Base-by-base conservation (phyloP, 176 grass and related monocot species). In the Poa pratensis region DNA sequence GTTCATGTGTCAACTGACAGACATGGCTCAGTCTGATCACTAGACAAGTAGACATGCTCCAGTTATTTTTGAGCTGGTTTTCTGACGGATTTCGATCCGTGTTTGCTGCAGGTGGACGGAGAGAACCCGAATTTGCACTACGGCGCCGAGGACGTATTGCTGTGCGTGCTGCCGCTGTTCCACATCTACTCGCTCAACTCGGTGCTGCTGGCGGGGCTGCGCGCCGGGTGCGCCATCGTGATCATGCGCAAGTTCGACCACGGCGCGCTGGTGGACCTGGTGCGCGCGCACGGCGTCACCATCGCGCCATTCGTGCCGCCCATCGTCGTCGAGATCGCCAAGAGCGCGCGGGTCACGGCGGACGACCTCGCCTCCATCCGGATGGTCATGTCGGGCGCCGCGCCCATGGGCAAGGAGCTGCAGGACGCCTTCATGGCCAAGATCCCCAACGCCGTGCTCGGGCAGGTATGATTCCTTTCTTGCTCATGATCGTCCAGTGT, bases 121-220 rank as follows among this genome's bases (percentile, higher is more conserved):
- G 91, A 95, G 59, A 97, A 97, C 53, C 95, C 95, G 22, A 97
- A 97, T 46, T 64, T 97, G 74, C 87, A 93, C 68, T 93, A 90
- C 84, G 40, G 89, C 54, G 12, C 43, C 24, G 61, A 85, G 0
- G 95, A 97, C 81, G 95, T 97, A 79, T 6, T 95, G 49, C 86
- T 97, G 42, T 97, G 95, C 81, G 82, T 97, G 87, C 85, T 97
- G 61, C 95, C 95, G 58, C 86, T 97, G 72, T 97, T 97, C 93
- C 95, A 97, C 85, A 97, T 97, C 88, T 97, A 97, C 92, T 97
- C 92, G 51, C 89, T 97, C 45, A 97, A 97, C 85, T 95, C 95
- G 30, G 90, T 97, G 84, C 88, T 97, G 46, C 92, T 97, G 13
- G 94, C 92, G 3, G 92, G 87, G 19, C 89, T 97, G 3, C 82